Base-by-base conservation (phyloP, 805 yeast species). In the Soucietia sequanensis region DNA sequence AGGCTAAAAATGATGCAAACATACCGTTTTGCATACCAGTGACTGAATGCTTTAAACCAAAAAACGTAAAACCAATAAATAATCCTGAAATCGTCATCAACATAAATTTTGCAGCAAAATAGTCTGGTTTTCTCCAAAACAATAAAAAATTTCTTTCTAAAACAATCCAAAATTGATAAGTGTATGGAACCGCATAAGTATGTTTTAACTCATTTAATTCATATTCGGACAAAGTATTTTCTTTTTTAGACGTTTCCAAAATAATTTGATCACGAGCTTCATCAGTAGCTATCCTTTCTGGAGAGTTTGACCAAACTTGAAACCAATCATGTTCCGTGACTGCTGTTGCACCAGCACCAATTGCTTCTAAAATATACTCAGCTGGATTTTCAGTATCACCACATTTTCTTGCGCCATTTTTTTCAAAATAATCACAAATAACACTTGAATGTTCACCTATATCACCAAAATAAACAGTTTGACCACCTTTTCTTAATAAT, bases 381-480 rank as follows among this genome's bases (percentile, higher is more conserved):
- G 67, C 68, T 6, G 68, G 68, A 41, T 62, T 62, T 5, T 66
- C 63, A 44, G 58, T 60, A 19, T 42, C 35, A 11, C 67, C 67
- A 51, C 69, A 63, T 27, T 53, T 52, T 30, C 52, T 60, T 25
- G 90, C 88, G 22, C 95, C 85, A 54, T 81, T 61, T 45, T 70
- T 71, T 62, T 84, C 90, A 51, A 84, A 84, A 58, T 84, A 84
- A 38, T 68, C 55, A 29, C 80, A 73, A 57, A 84, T 66, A 3
- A 79, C 65, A 23, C 47, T 38, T 33, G 84, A 81, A 53, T 77
- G 74, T 39, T 70, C 66, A 45, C 93, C 93, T 72, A 84, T 82
- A n/a, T 78, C 80, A n/a, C 99, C 99, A 0, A 96, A 86, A 54
- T 84, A 93, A 2, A 90, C 91, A 44, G 90, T 82, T 56, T 87